phyloP scores from a whole-genome alignment of 2,329 filamentous ascomycete genomes.

The Cladosporium sp. region DNA sequence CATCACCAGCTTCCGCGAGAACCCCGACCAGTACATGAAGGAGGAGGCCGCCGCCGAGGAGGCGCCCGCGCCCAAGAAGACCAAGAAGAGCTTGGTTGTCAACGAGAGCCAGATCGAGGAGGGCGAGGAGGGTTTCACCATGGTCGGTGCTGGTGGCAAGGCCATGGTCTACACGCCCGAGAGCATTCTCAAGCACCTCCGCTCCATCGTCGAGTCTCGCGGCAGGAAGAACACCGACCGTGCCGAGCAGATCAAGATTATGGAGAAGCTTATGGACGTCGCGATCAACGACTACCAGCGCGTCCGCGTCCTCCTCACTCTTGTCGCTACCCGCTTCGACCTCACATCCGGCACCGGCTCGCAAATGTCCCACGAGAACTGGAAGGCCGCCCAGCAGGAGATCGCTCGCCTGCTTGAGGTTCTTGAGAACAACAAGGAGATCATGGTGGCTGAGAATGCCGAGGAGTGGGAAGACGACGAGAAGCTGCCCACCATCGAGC shows the following conservation, averaged over 20 bases:
- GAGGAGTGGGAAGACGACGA: conserved; percentile 99
- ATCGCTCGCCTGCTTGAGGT: conserved; percentile 72
- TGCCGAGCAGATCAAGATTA: conserved; percentile 87
- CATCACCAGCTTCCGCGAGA: conserved; percentile 78
- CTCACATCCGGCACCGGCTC: conserved; percentile 72
- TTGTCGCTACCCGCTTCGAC: conserved; percentile 94
- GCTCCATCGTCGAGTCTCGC: conserved; percentile 88
- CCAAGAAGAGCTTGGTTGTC: conserved; percentile 46
- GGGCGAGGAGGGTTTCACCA: conserved; percentile 84
- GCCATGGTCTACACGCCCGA: conserved; percentile 90
- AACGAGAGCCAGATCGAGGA: conserved; percentile 50
- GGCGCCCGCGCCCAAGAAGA: conserved; percentile 49
- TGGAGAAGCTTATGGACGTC: conserved; percentile 94
- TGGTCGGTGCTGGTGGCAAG: conserved; percentile 84
- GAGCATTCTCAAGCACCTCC: conserved; percentile 95
- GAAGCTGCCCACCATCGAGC: conserved; percentile 71
- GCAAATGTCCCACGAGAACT: conserved; percentile 93
- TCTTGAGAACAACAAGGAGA: conserved; percentile 73
- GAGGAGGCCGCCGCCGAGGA: conserved; percentile 72
- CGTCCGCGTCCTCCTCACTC: conserved; percentile 83
- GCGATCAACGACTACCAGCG: conserved; percentile 87
- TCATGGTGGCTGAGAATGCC: conserved; percentile 77
- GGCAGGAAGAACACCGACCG: conserved; percentile 99
- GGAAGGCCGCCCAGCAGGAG: conserved; percentile 91
- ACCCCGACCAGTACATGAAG: conserved; percentile 85